Conservation (phyloP, 495 filamentous ascomycete species). For the Sporormia fimetaria region DNA sequence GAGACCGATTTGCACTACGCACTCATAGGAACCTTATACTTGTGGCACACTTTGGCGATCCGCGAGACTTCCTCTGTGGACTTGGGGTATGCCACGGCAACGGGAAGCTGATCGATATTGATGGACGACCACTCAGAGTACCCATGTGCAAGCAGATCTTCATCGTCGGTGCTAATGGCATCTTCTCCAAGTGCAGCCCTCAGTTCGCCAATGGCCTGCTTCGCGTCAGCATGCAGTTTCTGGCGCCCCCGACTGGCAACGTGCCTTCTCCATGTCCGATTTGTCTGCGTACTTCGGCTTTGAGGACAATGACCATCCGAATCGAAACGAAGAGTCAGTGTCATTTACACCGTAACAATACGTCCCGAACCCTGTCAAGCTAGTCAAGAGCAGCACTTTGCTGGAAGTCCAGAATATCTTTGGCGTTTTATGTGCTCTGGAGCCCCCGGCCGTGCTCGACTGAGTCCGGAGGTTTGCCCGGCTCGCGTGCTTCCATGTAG, state of each 20-base stretch:
- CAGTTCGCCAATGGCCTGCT: conserved; percentile 34
- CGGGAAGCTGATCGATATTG: conserved; percentile 64
- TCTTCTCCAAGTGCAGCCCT: conserved; percentile 47
- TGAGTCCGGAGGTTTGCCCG: conserved; percentile 8
- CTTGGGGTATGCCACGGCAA: conserved; percentile 71
- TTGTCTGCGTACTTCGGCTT: conserved; percentile 29
- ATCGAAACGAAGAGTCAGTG: conserved; percentile 1
- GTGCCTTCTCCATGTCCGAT: conserved; percentile 30
- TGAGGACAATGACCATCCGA: conserved; percentile 10
- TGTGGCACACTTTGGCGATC: conserved; percentile 71
- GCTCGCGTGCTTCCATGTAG: conserved; percentile 21
- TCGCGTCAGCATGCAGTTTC: conserved; percentile 8
- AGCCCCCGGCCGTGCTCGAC: too few species aligned
- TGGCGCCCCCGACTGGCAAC: neutral
- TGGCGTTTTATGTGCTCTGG: conserved; percentile 4
- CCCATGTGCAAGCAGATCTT: conserved; percentile 68
- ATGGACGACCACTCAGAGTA: conserved; percentile 83
- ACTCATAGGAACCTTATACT: conserved; percentile 70
- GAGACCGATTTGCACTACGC: neutral
- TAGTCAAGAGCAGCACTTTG: conserved; percentile 29
- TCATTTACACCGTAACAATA: conserved; percentile 30
- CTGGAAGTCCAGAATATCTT: conserved; percentile 31
- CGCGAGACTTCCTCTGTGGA: conserved; percentile 68
- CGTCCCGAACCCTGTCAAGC: conserved; percentile 28
- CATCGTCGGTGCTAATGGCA: conserved; percentile 69